Conservation (phyloP, 2,329 filamentous ascomycete species). For the Chaetomiaceae sp. region DNA sequence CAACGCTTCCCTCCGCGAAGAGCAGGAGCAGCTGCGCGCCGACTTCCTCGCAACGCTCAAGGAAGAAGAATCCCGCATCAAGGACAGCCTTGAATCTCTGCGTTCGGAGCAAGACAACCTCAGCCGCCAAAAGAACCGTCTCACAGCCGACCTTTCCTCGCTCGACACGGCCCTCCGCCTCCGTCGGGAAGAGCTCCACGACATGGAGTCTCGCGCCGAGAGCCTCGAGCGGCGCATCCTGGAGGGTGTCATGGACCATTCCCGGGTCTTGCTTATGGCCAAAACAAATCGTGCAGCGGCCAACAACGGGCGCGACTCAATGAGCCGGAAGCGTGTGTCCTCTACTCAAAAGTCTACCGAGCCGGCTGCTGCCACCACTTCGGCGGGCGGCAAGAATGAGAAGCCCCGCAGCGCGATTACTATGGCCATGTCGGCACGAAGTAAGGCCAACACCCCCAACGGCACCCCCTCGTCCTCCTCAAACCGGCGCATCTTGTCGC, state of each 20-base stretch:
- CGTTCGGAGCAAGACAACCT: slow-evolving; percentile 71
- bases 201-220: slow-evolving; percentile 88
- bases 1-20: slow-evolving; percentile 20
- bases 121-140: slow-evolving; percentile 68
- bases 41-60: slow-evolving; percentile 43
- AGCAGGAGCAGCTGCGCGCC: slow-evolving; percentile 22
- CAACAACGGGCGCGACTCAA: slow-evolving; percentile 44
- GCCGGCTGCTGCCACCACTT: slow-evolving; percentile 17
- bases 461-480: slow-evolving; percentile 45
- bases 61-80: slow-evolving; percentile 51
- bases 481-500: slow-evolving; percentile 73
- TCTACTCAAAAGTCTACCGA: slow-evolving; percentile 36
- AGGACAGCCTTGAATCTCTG: slow-evolving; percentile 53
- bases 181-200: slow-evolving; percentile 81
- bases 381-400: slow-evolving; percentile 23
- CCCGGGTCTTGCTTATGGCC: slow-evolving; percentile 78
- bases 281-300: slow-evolving; percentile 45
- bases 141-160: slow-evolving; percentile 82
- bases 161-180: slow-evolving; percentile 86
- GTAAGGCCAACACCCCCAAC: slow-evolving; percentile 42
- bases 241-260: slow-evolving; percentile 94
- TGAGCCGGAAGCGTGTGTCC: slow-evolving; percentile 55
- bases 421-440: slow-evolving; percentile 52
- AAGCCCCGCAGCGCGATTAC: slow-evolving; percentile 41
- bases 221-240: slow-evolving; percentile 86